These are phyloP conservation scores for Omphalotus guepiniiformis DNA, from an alignment of 768 basidiomycete species.

Conservation along the genomic window DNA sequence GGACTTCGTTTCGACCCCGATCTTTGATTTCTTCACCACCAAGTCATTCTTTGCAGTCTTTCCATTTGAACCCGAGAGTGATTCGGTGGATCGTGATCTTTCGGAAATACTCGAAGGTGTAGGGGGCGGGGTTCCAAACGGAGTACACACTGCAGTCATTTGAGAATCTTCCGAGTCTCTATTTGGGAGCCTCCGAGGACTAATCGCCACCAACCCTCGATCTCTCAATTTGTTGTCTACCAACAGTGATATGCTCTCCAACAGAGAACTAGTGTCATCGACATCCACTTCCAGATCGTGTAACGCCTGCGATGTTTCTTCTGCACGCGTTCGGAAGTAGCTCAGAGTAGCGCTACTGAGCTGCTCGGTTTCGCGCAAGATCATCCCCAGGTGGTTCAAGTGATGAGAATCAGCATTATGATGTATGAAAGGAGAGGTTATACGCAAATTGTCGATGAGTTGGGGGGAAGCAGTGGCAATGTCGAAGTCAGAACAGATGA, in stretches of 20 bases:
- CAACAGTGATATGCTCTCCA: constrained; percentile 39
- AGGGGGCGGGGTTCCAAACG: constrained; percentile 10
- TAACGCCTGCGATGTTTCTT: constrained; percentile 48
- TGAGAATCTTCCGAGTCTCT: constrained; percentile 70
- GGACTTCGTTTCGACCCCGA: neutral
- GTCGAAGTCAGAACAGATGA: constrained; percentile 40
- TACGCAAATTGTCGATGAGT: constrained; percentile 51
- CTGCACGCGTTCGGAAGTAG: constrained; percentile 49
- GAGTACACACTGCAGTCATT: constrained; percentile 42
- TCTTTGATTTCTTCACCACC: no score
- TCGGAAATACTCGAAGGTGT: constrained; percentile 10
- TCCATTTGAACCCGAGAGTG: neutral
- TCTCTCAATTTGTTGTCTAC: constrained; percentile 40
- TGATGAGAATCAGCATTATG: constrained; percentile 34
- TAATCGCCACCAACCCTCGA: constrained; percentile 27
- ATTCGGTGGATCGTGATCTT: neutral
- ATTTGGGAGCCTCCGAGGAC: constrained; percentile 28
- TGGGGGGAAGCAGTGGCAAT: constrained; percentile 39
- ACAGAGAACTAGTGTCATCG: constrained; percentile 38
- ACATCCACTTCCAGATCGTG: constrained; percentile 41
- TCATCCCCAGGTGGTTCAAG: constrained; percentile 38
- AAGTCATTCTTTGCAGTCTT: neutral
- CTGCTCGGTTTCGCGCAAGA: constrained; percentile 45
- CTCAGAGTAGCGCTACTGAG: constrained; percentile 42
- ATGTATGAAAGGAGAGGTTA: constrained; percentile 38